These are phyloP conservation scores for Lactarius hengduanensis DNA, from an alignment of 768 basidiomycete genomes.

Conservation along the genomic window DNA sequence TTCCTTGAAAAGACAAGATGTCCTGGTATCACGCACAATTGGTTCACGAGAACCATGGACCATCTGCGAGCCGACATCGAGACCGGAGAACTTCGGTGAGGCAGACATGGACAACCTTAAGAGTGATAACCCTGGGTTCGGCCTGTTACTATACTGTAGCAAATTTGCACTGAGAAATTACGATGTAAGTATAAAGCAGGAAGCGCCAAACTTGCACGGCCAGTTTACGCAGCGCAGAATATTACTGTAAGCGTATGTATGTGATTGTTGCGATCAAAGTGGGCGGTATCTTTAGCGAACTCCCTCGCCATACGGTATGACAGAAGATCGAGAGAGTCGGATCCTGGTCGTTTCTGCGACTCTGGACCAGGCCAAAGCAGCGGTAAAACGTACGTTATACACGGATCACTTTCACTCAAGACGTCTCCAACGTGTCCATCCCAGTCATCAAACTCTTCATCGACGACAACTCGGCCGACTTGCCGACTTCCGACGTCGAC, in stretches of 20 bases:
- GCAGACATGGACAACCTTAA: background rate
- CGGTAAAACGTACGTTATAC: conserved; percentile 33
- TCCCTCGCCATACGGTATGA: conserved; percentile 5
- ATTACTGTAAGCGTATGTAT: background rate
- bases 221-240: background rate
- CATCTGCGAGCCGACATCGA: background rate
- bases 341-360: conserved; percentile 34
- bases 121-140: background rate
- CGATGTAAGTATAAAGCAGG: background rate
- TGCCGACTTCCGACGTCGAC: conserved; percentile 10
- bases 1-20: background rate
- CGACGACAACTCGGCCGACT: conserved; percentile 13
- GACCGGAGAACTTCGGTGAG: background rate
- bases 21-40: background rate
- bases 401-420: background rate
- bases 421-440: conserved; percentile 11
- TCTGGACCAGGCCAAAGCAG: conserved; percentile 30
- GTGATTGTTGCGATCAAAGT: background rate
- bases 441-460: conserved; percentile 33
- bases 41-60: background rate
- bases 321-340: conserved; percentile 17
- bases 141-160: background rate
- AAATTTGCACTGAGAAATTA: background rate
- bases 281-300: background rate
- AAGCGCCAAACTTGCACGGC: background rate